Percentiles rank a stretch among this genome's conserved stretches.
Conservation (phyloP, 2,329 filamentous ascomycete species). For the Xylaria arbuscula region DNA sequence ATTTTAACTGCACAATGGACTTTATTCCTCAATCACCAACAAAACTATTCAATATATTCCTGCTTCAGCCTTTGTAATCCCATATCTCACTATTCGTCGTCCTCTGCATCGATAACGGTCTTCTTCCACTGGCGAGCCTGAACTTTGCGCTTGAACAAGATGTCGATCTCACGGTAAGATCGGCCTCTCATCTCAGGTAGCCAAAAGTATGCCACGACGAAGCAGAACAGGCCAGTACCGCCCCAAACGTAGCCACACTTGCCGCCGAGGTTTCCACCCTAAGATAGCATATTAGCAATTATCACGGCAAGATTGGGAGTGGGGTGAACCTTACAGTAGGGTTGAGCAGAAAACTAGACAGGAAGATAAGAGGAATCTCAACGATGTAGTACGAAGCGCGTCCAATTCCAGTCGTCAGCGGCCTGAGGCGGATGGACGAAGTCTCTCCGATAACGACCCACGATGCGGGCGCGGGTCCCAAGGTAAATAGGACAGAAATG, state of each 20-base stretch:
- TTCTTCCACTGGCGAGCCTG: conserved; percentile 66
- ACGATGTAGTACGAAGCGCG: conserved; percentile 72
- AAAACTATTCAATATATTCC: background rate
- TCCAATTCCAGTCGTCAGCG: conserved; percentile 73
- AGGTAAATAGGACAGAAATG: conserved; percentile 72
- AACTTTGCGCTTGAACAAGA: conserved; percentile 65
- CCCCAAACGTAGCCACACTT: conserved; percentile 71
- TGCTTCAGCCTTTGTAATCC: background rate
- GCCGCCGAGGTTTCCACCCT: conserved; percentile 59
- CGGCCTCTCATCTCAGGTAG: conserved; percentile 68
- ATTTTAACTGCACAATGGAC: background rate
- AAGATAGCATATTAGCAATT: conserved; percentile 19
- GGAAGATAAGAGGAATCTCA: conserved; percentile 75
- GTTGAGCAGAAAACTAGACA: conserved; percentile 71
- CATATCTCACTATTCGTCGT: conserved; percentile 63
- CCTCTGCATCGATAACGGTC: conserved; percentile 66
- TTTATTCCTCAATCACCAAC: background rate
- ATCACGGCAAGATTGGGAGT: background rate
- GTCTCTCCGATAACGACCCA: conserved; percentile 77
- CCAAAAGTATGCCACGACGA: conserved; percentile 59
- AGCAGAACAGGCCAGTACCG: conserved; percentile 67
- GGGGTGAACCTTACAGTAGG: conserved; percentile 47
- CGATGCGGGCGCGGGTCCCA: conserved; percentile 71
- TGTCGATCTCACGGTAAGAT: conserved; percentile 71
- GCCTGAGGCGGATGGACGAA: conserved; percentile 71